phyloP scores from a whole-genome alignment of 345 rosid genomes.

The Bruguiera parviflora region DNA sequence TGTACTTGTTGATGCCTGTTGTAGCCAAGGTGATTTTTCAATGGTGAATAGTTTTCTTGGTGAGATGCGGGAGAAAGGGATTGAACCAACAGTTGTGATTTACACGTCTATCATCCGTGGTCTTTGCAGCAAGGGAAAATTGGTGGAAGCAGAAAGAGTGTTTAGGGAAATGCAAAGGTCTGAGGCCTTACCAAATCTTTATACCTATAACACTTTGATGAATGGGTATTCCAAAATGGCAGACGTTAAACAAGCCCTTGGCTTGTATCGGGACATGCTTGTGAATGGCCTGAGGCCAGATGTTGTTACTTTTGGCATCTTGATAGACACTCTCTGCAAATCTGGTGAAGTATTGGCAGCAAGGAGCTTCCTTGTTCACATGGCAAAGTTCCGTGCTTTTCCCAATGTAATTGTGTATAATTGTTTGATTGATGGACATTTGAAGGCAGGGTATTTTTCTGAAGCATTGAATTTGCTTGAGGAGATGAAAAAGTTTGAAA shows the following conservation, averaged over 20 bases:
- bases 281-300: slow-evolving; percentile 44
- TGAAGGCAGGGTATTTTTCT: slow-evolving; percentile 36
- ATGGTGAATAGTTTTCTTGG: slow-evolving; percentile 42
- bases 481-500: slow-evolving; percentile 46
- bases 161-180: slow-evolving; percentile 39
- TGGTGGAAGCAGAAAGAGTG: slow-evolving; percentile 45
- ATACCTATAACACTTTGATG: slow-evolving; percentile 48
- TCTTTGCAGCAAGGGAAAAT: slow-evolving; percentile 40
- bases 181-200: slow-evolving; percentile 46
- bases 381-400: slow-evolving; percentile 52
- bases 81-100: slow-evolving; percentile 50
- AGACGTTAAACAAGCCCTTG: slow-evolving; percentile 37
- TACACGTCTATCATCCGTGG: slow-evolving; percentile 47
- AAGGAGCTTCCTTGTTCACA: slow-evolving; percentile 42
- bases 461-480: slow-evolving; percentile 42
- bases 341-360: slow-evolving; percentile 41
- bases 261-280: slow-evolving; percentile 40
- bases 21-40: slow-evolving; percentile 43
- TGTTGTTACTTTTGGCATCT: slow-evolving; percentile 51
- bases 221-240: slow-evolving; percentile 53
- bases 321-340: slow-evolving; percentile 59
- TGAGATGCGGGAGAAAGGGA: slow-evolving; percentile 45
- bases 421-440: slow-evolving; percentile 53
- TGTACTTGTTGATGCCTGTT: slow-evolving; percentile 49
- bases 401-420: slow-evolving; percentile 60